A percentile compares a stretch with the other conserved stretches of the same genome.
Evolutionary conservation across 2,329 filamentous ascomycete species (phyloP).

Genomic region (Arthrinium phaeospermum): DNA sequence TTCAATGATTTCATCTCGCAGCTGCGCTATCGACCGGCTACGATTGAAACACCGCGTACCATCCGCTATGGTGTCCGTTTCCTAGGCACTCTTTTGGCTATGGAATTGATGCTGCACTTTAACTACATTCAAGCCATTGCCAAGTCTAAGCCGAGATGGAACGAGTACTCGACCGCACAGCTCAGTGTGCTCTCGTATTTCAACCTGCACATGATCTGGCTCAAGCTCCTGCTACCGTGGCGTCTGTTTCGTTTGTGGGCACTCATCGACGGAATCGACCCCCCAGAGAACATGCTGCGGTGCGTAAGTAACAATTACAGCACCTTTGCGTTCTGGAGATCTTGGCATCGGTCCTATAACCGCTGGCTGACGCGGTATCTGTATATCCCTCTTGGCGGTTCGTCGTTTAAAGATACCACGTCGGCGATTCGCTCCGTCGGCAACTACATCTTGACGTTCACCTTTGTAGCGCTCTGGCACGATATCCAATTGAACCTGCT

Average conservation of each 20-base stretch:
- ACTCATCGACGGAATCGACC: constrained; percentile 87
- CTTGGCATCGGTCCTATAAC: constrained; percentile 95
- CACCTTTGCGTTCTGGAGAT: constrained; percentile 89
- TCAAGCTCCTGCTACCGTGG: constrained; percentile 96
- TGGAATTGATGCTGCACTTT: constrained; percentile 91
- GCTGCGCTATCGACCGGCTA: constrained; percentile 73
- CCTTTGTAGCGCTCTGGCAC: constrained; percentile 97
- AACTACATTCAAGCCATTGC: constrained; percentile 94
- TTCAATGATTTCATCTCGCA: constrained; percentile 99
- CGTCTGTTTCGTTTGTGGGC: constrained; percentile 99
- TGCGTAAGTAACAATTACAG: constrained; percentile 97
- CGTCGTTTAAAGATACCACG: constrained; percentile 52
- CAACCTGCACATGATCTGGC: constrained; percentile 96
- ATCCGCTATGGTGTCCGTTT: constrained; percentile 85
- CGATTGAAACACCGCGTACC: constrained; percentile 73
- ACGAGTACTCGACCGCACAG: constrained; percentile 82
- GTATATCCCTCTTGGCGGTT: constrained; percentile 87
- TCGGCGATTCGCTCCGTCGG: constrained; percentile 63
- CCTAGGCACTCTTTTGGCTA: constrained; percentile 76
- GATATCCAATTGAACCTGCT: constrained; percentile 90
- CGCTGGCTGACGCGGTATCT: constrained; percentile 94
- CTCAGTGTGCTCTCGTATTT: constrained; percentile 91
- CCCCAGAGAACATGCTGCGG: constrained; percentile 97
- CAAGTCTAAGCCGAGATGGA: constrained; percentile 80
- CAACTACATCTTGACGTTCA: constrained; percentile 88